These are phyloP conservation scores for Pseudocercospora fijiensis DNA, from an alignment of 2,329 filamentous ascomycete species.

Conservation along the genomic window DNA sequence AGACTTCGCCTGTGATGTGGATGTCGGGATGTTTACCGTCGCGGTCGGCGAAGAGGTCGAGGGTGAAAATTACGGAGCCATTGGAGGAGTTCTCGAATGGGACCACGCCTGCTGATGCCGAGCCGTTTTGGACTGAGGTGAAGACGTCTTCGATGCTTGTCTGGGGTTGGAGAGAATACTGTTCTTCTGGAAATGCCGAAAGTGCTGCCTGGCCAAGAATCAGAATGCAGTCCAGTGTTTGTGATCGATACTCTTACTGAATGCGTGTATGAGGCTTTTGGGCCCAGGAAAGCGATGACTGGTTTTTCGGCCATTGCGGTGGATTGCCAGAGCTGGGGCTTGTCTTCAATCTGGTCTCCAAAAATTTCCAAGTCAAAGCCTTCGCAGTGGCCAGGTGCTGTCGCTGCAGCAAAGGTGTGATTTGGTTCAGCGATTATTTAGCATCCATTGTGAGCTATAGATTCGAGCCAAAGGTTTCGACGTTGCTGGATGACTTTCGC, in stretches of 20 bases:
- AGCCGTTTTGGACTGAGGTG: slow-evolving; percentile 66
- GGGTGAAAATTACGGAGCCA: slow-evolving; percentile 83
- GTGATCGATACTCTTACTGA: slow-evolving; percentile 52
- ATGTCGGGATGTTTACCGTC: slow-evolving; percentile 64
- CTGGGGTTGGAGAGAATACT: slow-evolving; percentile 41
- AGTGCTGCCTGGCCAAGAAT: slow-evolving; percentile 26
- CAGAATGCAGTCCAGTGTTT: background rate
- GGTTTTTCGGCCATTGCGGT: slow-evolving; percentile 17
- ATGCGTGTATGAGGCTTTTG: slow-evolving; percentile 66
- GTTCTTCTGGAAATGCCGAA: slow-evolving; percentile 20
- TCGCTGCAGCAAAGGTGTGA: no score
- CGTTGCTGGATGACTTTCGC: background rate
- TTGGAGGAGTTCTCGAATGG: slow-evolving; percentile 97
- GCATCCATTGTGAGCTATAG: background rate
- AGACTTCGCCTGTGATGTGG: slow-evolving; percentile 77
- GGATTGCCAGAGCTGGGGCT: background rate
- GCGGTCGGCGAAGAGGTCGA: slow-evolving; percentile 83
- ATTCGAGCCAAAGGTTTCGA: background rate
- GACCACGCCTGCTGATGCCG: slow-evolving; percentile 72
- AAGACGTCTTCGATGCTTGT: slow-evolving; percentile 68
- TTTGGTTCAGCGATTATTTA: background rate
- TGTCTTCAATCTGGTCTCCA: background rate
- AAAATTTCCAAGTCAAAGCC: no score
- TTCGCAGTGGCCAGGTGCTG: no score
- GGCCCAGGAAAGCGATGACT: slow-evolving; percentile 60